Percentiles rank a stretch among this genome's conserved stretches.
These are phyloP conservation scores for Sporothrix brasiliensis DNA, from an alignment of 2,329 filamentous ascomycete species.

Conservation along the genomic window DNA sequence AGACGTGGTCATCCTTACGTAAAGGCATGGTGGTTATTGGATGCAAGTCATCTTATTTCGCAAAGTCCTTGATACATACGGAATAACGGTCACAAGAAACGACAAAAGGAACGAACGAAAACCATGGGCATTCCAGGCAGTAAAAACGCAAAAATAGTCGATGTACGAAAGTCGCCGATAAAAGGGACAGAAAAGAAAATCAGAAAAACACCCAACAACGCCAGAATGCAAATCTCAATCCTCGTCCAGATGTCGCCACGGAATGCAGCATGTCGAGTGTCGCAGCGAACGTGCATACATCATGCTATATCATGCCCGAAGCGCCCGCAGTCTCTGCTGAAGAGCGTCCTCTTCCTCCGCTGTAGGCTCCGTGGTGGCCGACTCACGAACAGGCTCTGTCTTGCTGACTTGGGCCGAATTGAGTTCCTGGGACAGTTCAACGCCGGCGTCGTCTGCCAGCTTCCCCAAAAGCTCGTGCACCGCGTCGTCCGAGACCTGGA, in stretches of 20 bases:
- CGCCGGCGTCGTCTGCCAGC: constrained; percentile 83
- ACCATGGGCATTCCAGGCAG: not conserved
- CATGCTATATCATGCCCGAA: constrained; percentile 57
- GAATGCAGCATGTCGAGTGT: not conserved
- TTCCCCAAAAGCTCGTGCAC: constrained; percentile 84
- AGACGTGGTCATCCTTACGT: constrained; percentile 36
- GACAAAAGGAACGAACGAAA: not conserved
- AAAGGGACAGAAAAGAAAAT: not conserved
- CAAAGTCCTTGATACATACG: not conserved
- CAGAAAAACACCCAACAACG: not conserved
- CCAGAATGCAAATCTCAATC: constrained; percentile 11
- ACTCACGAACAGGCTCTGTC: constrained; percentile 58
- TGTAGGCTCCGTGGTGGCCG: constrained; percentile 65
- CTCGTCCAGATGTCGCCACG: not conserved
- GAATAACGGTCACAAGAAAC: not conserved
- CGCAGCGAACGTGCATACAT: not conserved
- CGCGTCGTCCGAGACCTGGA: constrained; percentile 76
- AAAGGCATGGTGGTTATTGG: not conserved
- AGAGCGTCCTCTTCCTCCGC: constrained; percentile 79
- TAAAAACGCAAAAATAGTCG: not conserved
- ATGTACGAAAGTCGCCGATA: no score
- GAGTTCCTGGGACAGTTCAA: constrained; percentile 79
- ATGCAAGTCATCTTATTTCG: not conserved
- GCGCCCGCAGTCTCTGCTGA: constrained; percentile 60
- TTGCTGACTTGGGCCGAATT: constrained; percentile 58